Conservation (phyloP, 2,329 filamentous ascomycete species). For the Colletotrichum sp. region DNA sequence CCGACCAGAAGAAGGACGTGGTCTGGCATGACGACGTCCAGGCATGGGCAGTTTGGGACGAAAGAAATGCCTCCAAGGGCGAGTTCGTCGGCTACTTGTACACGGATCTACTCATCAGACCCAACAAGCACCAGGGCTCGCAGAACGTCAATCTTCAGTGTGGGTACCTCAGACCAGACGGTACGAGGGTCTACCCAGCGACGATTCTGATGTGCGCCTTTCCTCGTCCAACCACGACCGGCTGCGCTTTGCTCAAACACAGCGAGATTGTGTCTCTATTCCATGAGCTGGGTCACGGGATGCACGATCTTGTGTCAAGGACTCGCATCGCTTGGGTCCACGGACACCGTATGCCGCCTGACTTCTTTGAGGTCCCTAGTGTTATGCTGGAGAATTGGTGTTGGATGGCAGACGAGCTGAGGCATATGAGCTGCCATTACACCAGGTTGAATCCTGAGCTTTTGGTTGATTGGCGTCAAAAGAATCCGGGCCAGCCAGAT, state of each 20-base stretch:
- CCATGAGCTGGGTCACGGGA: background rate
- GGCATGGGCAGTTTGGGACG: background rate
- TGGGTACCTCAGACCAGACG: rapidly evolving
- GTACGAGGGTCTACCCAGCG: rapidly evolving
- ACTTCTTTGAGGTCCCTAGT: background rate
- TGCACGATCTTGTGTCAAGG: background rate
- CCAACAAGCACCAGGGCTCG: background rate
- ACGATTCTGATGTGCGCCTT: background rate
- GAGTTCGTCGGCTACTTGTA: background rate
- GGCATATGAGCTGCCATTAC: background rate
- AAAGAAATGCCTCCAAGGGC: rapidly evolving
- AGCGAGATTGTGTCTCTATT: background rate
- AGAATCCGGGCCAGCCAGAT: background rate
- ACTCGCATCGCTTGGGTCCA: background rate
- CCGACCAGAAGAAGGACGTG: rapidly evolving
- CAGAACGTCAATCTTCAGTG: background rate
- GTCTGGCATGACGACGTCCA: background rate
- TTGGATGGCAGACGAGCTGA: background rate
- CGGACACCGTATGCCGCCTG: background rate
- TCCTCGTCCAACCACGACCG: background rate
- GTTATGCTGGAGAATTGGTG: background rate
- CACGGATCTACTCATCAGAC: background rate
- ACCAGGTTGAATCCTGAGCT: background rate
- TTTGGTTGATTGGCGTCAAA: background rate
- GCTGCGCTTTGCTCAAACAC: background rate